Evolutionary conservation across 768 basidiomycete genomes (phyloP).

Genomic region (Mycena polygramma): DNA sequence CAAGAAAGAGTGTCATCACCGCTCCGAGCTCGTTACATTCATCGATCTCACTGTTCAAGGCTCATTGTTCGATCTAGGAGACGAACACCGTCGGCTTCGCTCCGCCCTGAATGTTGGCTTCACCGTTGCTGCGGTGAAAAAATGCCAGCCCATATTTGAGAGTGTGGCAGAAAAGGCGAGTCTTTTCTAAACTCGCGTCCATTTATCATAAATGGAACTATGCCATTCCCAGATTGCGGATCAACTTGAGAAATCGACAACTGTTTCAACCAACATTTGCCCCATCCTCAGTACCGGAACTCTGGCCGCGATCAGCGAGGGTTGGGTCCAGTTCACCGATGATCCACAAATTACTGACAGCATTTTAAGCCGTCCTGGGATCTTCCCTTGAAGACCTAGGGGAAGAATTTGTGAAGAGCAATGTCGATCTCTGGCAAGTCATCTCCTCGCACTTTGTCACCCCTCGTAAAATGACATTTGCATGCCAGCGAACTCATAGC

Average conservation of each 20-base stretch:
- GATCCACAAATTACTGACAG: no score
- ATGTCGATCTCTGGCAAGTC: no score
- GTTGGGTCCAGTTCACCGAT: not conserved
- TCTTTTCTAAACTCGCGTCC: not conserved
- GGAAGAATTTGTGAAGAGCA: not conserved
- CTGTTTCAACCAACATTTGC: not conserved
- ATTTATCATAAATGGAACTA: not conserved
- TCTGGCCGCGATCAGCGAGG: constrained; percentile 13
- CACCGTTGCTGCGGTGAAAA: not conserved
- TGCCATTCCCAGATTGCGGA: not conserved
- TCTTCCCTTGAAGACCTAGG: not conserved
- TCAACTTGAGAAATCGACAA: not conserved
- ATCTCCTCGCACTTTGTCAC: no score
- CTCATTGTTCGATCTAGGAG: constrained; percentile 7
- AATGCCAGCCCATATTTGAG: constrained; percentile 4
- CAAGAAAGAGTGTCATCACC: constrained; percentile 11
- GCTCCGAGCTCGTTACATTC: not conserved
- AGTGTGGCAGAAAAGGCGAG: constrained; percentile 4
- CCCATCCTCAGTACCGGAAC: not conserved
- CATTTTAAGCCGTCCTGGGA: constrained; percentile 1
- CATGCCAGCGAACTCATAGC: not conserved
- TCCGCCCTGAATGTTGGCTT: constrained; percentile 11
- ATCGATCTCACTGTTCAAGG: not conserved
- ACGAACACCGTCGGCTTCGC: constrained; percentile 10
- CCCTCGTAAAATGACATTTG: no score